Conservation (phyloP, 2,329 filamentous ascomycete species). For the Pseudonectria foliicola region DNA sequence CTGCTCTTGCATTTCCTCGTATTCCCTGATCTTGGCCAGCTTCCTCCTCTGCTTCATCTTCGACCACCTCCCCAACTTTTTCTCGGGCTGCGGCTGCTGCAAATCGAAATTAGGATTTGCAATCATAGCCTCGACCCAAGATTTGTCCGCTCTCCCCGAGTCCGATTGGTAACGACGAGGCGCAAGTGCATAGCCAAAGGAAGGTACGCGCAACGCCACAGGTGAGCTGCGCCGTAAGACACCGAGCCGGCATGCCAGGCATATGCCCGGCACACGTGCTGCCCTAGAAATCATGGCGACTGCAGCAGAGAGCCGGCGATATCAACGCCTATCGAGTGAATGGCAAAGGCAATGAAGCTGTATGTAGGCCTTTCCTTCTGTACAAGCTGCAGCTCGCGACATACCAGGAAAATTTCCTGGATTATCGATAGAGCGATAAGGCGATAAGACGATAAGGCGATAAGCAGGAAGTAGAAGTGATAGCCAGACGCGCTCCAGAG, state of each 20-base stretch:
- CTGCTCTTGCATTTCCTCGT: not conserved
- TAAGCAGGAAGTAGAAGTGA: not conserved
- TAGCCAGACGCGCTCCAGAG: conserved; percentile 1
- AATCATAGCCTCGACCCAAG: conserved; percentile 21
- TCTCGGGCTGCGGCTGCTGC: no score
- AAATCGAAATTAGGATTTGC: not conserved
- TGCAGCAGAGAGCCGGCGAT: not conserved
- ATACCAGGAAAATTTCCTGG: no score
- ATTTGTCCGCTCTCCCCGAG: conserved; percentile 12
- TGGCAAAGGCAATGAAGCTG: no score
- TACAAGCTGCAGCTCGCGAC: no score
- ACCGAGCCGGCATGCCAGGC: conserved; percentile 27
- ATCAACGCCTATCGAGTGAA: not conserved
- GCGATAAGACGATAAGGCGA: no score
- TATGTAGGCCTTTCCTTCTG: no score
- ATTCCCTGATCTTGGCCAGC: no score
- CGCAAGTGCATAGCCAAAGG: conserved; percentile 5
- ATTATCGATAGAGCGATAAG: no score
- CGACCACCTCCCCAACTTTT: not conserved
- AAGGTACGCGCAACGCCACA: conserved; percentile 6
- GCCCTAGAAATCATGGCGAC: conserved; percentile 30
- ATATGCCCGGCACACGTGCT: conserved; percentile 26
- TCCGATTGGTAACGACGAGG: conserved; percentile 18
- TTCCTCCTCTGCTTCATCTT: not conserved
- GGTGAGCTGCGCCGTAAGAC: conserved; percentile 17